Conservation (phyloP, 768 basidiomycete genomes). For the Candolleomyces efflorescens region DNA sequence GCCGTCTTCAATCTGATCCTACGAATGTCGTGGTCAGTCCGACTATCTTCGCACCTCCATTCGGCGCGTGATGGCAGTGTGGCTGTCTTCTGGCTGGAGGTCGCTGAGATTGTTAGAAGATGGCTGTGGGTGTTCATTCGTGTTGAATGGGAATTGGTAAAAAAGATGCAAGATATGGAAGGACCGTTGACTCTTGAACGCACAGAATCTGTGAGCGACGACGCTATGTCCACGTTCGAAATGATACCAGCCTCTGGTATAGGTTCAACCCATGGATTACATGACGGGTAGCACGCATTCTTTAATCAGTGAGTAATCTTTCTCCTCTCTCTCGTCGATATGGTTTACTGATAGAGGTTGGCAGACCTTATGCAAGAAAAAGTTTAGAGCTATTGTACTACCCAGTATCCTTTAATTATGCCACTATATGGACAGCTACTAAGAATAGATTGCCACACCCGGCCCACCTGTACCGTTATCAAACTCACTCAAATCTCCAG, state of each 20-base stretch:
- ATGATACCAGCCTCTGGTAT: neutral
- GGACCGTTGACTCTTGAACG: too few relatives aligned
- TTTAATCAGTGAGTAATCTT: neutral
- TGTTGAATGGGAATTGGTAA: conserved; percentile 94
- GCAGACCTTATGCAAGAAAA: too few relatives aligned
- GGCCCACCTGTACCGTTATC: too few relatives aligned
- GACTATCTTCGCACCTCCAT: conserved; percentile 84
- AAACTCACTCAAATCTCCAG: too few relatives aligned
- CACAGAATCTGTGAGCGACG: too few relatives aligned
- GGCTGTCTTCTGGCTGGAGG: conserved; percentile 86
- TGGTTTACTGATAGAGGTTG: neutral
- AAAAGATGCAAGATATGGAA: conserved; percentile 32
- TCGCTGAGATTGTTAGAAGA: conserved; percentile 81
- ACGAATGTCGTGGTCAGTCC: conserved; percentile 92
- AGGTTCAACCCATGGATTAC: neutral
- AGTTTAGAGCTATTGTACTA: too few relatives aligned
- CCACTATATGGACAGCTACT: too few relatives aligned
- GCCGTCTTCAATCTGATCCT: conserved; percentile 82
- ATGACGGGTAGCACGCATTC: neutral
- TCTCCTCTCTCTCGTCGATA: neutral
- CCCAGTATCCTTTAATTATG: too few relatives aligned
- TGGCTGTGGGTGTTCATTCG: conserved; percentile 99
- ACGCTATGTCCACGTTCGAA: neutral
- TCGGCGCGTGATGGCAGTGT: conserved; percentile 70
- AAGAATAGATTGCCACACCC: too few relatives aligned